phyloP scores from a whole-genome alignment of 257 asterid species.

The Solanum chilense region DNA sequence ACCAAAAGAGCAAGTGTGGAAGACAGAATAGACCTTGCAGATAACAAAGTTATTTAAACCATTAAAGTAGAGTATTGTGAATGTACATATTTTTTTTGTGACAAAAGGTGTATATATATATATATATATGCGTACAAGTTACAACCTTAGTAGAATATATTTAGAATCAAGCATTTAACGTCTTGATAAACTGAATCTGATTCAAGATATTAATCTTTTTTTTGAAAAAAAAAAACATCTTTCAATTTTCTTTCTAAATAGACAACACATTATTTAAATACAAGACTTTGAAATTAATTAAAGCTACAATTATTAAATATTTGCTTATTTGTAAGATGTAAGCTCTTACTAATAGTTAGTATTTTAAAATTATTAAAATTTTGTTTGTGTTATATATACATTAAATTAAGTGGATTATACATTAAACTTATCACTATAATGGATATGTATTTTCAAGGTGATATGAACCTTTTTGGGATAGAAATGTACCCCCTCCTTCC shows the following conservation, averaged over 20 bases:
- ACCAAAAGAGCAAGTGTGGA: background rate
- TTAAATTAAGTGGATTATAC: no score
- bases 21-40: background rate
- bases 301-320: background rate
- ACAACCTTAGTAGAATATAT: background rate
- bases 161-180: background rate
- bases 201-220: background rate
- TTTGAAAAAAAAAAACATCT: background rate
- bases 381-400: background rate
- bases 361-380: no score
- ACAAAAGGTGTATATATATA: background rate
- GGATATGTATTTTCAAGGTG: no score
- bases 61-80: background rate
- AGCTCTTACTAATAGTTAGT: background rate
- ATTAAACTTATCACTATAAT: no score
- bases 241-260: background rate
- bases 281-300: background rate
- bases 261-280: background rate
- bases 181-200: background rate
- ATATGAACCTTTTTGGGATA: no score
- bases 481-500: no score
- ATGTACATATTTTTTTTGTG: background rate
- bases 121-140: background rate
- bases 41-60: background rate
- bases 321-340: background rate